A percentile compares a stretch with the other conserved stretches of the same genome.
Evolutionary conservation across 164 flowering plant species (phyloP).

Genomic region (Protea cynaroides): DNA sequence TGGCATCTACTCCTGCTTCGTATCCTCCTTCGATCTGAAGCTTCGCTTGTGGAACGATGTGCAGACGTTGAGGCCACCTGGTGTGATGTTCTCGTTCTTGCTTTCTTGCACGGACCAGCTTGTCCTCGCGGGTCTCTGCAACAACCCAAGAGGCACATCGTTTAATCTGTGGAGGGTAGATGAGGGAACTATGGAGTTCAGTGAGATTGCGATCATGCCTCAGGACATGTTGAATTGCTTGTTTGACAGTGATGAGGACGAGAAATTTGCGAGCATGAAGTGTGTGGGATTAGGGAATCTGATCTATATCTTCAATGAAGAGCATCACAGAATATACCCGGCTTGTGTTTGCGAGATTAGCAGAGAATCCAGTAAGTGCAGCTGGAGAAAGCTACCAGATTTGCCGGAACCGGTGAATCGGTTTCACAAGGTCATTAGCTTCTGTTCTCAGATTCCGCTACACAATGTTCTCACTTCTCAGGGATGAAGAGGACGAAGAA

Average conservation of each 20-base stretch:
- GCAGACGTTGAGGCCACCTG: constrained; percentile 51
- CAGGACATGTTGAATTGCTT: constrained; percentile 38
- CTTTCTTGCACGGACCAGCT: constrained; percentile 35
- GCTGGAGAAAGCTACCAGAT: constrained; percentile 54
- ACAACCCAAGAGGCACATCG: constrained; percentile 26
- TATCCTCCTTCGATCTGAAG: constrained; percentile 44
- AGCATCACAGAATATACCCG: constrained; percentile 44
- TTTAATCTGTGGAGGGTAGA: constrained; percentile 53
- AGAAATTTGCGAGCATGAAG: constrained; percentile 56
- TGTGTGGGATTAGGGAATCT: constrained; percentile 58
- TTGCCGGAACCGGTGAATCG: constrained; percentile 49
- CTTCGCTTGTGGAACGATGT: constrained; percentile 49
- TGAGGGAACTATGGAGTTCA: constrained; percentile 48
- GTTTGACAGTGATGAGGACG: constrained; percentile 51
- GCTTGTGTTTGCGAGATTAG: constrained; percentile 58
- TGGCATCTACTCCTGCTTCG: constrained; percentile 39
- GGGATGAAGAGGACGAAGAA: no score
- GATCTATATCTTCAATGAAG: constrained; percentile 61
- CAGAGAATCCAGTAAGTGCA: constrained; percentile 24
- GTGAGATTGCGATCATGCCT: constrained; percentile 58
- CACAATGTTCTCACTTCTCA: constrained; percentile 19
- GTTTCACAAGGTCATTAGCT: constrained; percentile 58
- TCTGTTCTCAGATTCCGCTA: constrained; percentile 45
- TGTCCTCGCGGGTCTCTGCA: constrained; percentile 58
- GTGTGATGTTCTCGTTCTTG: constrained; percentile 52